Base-by-base conservation (phyloP, 1,284 basidiomycete species). In the Cutaneotrichosporon arboriforme region DNA sequence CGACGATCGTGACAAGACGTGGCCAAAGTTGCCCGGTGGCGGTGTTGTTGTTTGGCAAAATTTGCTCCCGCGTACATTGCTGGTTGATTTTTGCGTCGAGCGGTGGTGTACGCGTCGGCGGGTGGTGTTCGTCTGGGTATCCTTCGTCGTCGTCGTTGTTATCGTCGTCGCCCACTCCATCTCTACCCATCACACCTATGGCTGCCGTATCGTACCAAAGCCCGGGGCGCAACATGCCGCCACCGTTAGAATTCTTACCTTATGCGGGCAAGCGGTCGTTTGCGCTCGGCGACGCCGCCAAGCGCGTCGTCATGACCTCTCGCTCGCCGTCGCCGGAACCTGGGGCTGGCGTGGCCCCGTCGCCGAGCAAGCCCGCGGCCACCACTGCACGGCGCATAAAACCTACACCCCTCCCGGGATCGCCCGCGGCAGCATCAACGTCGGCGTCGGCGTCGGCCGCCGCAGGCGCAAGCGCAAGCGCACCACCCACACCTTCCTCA, bases 311-410 rank as follows among this genome's bases (percentile, higher is more conserved):
- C 17, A 49, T 52, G 38, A 36, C 37, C 21, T 14, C 39, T 7
- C 54, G 54, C 41, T 47, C 44, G 5, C 54, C 54, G 1, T 42
- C 51, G 2, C 55, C 55, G 8, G 20, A 34, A 26, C 46, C 47
- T 5, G 2, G 23, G 26, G 5, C 26, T 5, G 26, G 26, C 26
- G 26, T 5, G 5, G 26, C 7, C 7, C 26, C 26, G 10, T 5
- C 26, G 10, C 26, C 10, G 26, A 31, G 26, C 26, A 10, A 31
- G 26, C n/a, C n/a, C n/a, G 26, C 26, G 26, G 10, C 5, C 5
- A 10, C 26, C 7, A 31, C 26, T 10, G 26, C 26, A 3, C 36
- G 37, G 21, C 46, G 46, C 35, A 31, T 48, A 8, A 21, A 22
- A 9, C 46, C 37, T 18, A 45, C 33, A 13, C 43, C 17, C 33